These are phyloP conservation scores for Plasmodium gonderi DNA, from an alignment of 169 alveolate species.

Conservation along the genomic window DNA sequence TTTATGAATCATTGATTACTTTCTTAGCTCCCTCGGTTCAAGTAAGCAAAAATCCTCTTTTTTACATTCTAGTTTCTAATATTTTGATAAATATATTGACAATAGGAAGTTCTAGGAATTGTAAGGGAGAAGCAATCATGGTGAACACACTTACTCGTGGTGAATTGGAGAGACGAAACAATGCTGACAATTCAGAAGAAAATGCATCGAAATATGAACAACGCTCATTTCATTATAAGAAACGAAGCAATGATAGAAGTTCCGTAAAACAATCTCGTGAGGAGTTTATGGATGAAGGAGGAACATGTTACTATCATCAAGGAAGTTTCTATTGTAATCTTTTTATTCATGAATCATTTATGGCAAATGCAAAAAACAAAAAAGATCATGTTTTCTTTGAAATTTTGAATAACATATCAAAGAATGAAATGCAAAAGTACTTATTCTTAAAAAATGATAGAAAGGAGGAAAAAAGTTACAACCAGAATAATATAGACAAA, in stretches of 20 bases:
- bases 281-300: neutral
- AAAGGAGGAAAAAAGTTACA: neutral
- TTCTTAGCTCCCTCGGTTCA: neutral
- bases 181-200: neutral
- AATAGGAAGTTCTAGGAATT: neutral
- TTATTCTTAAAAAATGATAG: neutral
- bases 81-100: slow-evolving; percentile 30
- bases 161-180: neutral
- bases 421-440: neutral
- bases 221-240: neutral
- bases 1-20: slow-evolving; percentile 23
- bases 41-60: slow-evolving; percentile 8
- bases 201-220: neutral
- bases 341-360: neutral
- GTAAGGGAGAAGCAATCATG: too few species aligned
- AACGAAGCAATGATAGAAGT: neutral
- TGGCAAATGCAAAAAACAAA: slow-evolving; percentile 1
- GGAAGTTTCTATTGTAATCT: slow-evolving; percentile 5
- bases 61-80: slow-evolving; percentile 15
- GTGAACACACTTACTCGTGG: too few species aligned
- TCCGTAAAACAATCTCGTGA: neutral
- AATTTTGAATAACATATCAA: neutral
- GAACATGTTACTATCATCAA: neutral
- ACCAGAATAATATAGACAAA: neutral
- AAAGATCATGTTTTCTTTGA: neutral